These are phyloP conservation scores for Russula virescens DNA, from an alignment of 768 basidiomycete species.

Conservation along the genomic window DNA sequence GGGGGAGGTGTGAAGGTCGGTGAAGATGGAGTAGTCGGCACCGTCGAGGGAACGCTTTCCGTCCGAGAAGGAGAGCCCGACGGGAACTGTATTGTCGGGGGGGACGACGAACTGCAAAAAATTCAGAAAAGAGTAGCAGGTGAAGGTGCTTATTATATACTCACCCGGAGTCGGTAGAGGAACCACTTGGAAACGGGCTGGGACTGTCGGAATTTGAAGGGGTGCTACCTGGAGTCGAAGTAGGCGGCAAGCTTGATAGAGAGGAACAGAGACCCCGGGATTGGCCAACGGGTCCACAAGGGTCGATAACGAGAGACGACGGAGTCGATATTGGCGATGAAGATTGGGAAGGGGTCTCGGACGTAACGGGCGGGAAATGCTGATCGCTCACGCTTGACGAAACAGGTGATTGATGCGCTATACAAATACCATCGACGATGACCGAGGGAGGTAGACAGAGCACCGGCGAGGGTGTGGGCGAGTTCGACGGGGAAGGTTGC, in stretches of 20 bases:
- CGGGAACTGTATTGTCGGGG: slow-evolving; percentile 21
- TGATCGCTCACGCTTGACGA: not conserved
- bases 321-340: too few species aligned
- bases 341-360: not conserved
- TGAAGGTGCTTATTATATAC: not conserved
- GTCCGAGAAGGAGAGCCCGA: not conserved
- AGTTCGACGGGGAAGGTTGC: too few species aligned
- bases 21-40: slow-evolving; percentile 17
- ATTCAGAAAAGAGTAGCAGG: not conserved
- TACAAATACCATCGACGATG: not conserved
- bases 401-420: not conserved
- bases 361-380: not conserved
- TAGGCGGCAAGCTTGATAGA: not conserved
- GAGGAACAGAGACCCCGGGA: slow-evolving; percentile 24
- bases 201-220: not conserved
- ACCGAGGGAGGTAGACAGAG: not conserved
- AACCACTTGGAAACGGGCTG: not conserved
- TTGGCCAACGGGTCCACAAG: slow-evolving; percentile 23
- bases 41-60: slow-evolving; percentile 1
- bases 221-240: not conserved
- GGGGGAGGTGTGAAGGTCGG: slow-evolving; percentile 27
- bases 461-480: not conserved
- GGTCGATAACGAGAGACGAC: slow-evolving; percentile 9
- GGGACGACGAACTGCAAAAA: not conserved
- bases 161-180: not conserved